These are phyloP conservation scores for Ogataea kodamae DNA, from an alignment of 805 yeast species.

Conservation along the genomic window DNA sequence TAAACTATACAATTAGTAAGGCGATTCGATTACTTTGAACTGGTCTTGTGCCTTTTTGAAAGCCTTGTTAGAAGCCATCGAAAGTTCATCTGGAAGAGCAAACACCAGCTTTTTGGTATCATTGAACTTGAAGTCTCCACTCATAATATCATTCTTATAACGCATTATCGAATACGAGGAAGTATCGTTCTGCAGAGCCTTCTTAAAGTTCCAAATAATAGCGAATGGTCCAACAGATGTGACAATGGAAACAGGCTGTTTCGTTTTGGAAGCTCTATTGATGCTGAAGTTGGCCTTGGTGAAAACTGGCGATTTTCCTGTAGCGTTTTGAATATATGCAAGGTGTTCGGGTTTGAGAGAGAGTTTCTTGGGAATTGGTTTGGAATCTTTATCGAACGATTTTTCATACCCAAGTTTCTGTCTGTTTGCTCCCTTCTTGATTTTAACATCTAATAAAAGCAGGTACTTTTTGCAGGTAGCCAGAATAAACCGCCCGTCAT, in stretches of 20 bases:
- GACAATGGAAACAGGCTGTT: conserved; percentile 57
- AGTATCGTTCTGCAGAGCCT: conserved; percentile 51
- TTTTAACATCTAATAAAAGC: conserved; percentile 62
- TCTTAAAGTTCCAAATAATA: conserved; percentile 71
- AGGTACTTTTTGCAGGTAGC: conserved; percentile 77
- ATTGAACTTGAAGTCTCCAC: conserved; percentile 76
- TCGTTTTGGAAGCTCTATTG: conserved; percentile 53
- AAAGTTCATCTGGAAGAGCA: conserved; percentile 73
- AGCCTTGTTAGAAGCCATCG: conserved; percentile 57
- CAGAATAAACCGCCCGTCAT: conserved; percentile 77
- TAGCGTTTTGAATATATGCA: conserved; percentile 54
- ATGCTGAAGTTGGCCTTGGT: conserved; percentile 77
- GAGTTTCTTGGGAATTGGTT: conserved; percentile 68
- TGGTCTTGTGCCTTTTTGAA: conserved; percentile 50
- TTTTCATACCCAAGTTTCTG: conserved; percentile 62
- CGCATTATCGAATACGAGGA: conserved; percentile 60
- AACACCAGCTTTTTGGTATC: conserved; percentile 67
- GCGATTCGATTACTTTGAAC: conserved; percentile 29
- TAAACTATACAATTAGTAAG: conserved; percentile 17
- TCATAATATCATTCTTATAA: conserved; percentile 59
- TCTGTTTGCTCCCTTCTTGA: conserved; percentile 57
- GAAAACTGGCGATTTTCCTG: conserved; percentile 49
- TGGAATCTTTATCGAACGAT: conserved; percentile 58
- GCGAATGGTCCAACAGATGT: conserved; percentile 82
- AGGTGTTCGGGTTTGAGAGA: conserved; percentile 69